Base-by-base conservation (phyloP, 2,329 filamentous ascomycete genomes). In the Stagonosporopsis vannaccii region DNA sequence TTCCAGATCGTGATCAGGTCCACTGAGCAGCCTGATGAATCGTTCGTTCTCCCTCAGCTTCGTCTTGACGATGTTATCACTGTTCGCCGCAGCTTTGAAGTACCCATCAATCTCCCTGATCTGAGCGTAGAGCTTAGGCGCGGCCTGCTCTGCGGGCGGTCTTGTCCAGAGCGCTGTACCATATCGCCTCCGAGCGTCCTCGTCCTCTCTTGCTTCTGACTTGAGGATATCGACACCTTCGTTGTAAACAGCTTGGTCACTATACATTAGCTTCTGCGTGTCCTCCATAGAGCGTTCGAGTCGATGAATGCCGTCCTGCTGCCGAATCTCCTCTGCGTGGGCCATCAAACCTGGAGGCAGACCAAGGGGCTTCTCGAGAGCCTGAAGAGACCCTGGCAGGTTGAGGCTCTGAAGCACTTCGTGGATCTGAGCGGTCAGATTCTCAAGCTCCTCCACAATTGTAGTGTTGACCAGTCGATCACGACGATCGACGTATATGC, bases 281-380 rank as follows among this genome's bases (percentile, higher is more conserved):
- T 98, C 94, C 5, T 90, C 88, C 59, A 98, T 91, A 5, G 91
- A 92, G 49, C 87, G 85, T 48, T 90, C 86, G 0, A 98, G 79
- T 25, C 90, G 83, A 52, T 89, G 87, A 28, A 97, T 80, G 0
- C 92, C 94, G 69, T 97, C 92, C 52, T 93, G 90, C 72, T 98
- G 94, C 19, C 93, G 85, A 44, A 99, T 89, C 71, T 98, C 95
- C 72, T 98, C 94, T 0, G 94, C 94, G 66, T 97, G 95, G 20
- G 95, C 91, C 2, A 92, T 85, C 2, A 99, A 78, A 15, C 87
- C 90, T 0, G 92, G 91, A 0, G 95, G 95, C 4, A 99, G 77
- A 0, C 95, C 95, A 0, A 99, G 82, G 0, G 95, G 95, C 72
- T 97, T 98, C 73, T 99, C 95, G 1, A 98, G 82, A 0, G 95